Evolutionary conservation across 805 yeast genomes (phyloP).

Genomic region (Myxozyma melibiosi): DNA sequence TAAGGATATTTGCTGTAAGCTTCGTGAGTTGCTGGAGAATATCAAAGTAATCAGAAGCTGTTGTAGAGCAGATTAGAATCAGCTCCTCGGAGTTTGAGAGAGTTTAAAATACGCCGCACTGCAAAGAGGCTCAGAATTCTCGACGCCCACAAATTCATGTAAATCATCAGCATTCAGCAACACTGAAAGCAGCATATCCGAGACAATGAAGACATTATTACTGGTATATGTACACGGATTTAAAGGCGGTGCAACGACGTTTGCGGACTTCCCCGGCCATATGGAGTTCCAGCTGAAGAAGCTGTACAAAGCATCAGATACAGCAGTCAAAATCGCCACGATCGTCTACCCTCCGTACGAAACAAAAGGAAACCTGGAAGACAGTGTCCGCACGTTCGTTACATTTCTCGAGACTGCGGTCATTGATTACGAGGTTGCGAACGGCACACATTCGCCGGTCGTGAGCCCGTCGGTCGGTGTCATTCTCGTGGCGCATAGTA

Average conservation of each 20-base stretch:
- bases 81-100: no score
- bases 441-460: slow-evolving; percentile 27
- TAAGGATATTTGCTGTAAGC: no score
- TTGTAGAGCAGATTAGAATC: no score
- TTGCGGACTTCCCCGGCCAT: slow-evolving; percentile 24
- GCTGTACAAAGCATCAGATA: neutral
- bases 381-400: slow-evolving; percentile 17
- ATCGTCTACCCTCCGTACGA: slow-evolving; percentile 29
- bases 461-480: slow-evolving; percentile 27
- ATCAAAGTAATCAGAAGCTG: no score
- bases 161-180: no score
- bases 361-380: slow-evolving; percentile 23
- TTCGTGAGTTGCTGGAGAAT: no score
- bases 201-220: slow-evolving; percentile 19
- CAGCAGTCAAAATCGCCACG: slow-evolving; percentile 5
- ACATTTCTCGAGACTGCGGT: slow-evolving; percentile 18
- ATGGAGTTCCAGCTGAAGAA: slow-evolving; percentile 12
- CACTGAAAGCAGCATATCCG: neutral
- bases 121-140: no score
- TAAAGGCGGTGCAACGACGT: slow-evolving; percentile 29
- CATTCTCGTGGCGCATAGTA: slow-evolving; percentile 29
- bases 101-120: no score
- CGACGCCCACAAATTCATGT: neutral
- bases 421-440: slow-evolving; percentile 25
- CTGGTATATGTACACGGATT: slow-evolving; percentile 31